Base-by-base conservation (phyloP, 2,329 filamentous ascomycete genomes). In the Huntiella savannae region DNA sequence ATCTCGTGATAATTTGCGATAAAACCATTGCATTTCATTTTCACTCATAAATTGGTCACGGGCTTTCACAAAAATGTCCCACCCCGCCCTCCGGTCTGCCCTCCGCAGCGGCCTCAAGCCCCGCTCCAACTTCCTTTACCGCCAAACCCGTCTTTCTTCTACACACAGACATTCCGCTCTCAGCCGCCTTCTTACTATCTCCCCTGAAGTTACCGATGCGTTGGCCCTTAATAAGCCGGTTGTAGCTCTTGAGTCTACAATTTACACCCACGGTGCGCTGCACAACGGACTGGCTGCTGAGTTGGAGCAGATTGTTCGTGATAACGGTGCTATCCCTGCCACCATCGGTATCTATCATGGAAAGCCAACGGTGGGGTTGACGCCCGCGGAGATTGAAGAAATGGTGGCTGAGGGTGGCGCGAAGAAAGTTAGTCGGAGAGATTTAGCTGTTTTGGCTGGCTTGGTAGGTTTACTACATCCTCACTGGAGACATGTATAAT, bases 241-340 rank as follows among this genome's bases (percentile, higher is more conserved):
- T 3, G 87, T 98, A 8, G 91, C 88, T 12, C 70, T 98, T 4
- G 91, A 98, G 62, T 86, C 84, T 2, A 94, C 91, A 4, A 96
- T 98, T 54, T 96, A 98, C 62, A 98, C 91, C 1, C 91, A 98
- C 63, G 87, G 86, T 36, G 77, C 81, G 16, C 68, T 98, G 11
- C 83, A 84, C n/a, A 73, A 76, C 33, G 69, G 71, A 40, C 64
- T 75, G 15, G 71, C 79, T 40, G 71, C 92, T 44, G 85, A 96
- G 60, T 73, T 96, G 50, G 84, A 95, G 57, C 76, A 78, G 10
- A 70, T 92, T 36, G 82, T 96, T 43, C 80, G 91, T 40, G 67
- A 70, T 36, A 73, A 86, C 60, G 91, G 91, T 35, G 85, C 72
- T 12, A 72, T 95, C 11, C 91, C 91, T 2, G 91, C 91, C 28